A percentile compares a stretch with the other conserved stretches of the same genome.
Conservation (phyloP, 192 early-diverging fungal species). For the Coemansia sp. region DNA sequence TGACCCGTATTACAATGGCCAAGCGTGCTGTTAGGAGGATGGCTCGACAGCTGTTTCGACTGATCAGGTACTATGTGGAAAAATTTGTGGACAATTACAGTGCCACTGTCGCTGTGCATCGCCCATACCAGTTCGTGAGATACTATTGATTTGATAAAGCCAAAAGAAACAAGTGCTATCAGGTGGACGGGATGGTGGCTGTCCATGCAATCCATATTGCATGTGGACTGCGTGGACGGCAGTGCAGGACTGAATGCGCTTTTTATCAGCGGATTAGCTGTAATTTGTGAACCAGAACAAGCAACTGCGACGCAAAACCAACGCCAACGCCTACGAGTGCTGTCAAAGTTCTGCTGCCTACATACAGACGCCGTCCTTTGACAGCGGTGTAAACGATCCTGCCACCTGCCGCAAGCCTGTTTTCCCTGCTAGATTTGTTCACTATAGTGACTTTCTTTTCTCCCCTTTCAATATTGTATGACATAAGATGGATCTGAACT, state of each 20-base stretch:
- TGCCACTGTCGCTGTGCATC: conserved; percentile 14
- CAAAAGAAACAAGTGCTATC: neutral
- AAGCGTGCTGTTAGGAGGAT: conserved; percentile 12
- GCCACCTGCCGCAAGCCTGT: no score
- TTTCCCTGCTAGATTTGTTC: no score
- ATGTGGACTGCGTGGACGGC: conserved; percentile 3
- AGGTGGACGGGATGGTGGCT: neutral
- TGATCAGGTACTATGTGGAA: conserved; percentile 31
- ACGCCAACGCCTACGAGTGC: no score
- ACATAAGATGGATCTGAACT: no score
- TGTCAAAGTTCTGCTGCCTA: no score
- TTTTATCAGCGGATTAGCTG: no score
- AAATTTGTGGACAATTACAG: conserved; percentile 16
- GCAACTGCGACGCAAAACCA: no score
- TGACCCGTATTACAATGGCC: conserved; percentile 22
- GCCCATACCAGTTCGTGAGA: conserved; percentile 26
- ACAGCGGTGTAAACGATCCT: no score
- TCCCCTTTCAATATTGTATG: no score
- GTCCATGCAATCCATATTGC: neutral
- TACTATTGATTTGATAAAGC: conserved; percentile 6
- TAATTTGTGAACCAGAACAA: no score
- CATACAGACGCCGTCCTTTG: no score
- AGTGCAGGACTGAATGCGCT: neutral
- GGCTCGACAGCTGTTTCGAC: conserved; percentile 9
- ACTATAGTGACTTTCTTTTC: no score